Evolutionary conservation across 805 yeast species (phyloP).

Genomic region (Candida krabiensis): DNA sequence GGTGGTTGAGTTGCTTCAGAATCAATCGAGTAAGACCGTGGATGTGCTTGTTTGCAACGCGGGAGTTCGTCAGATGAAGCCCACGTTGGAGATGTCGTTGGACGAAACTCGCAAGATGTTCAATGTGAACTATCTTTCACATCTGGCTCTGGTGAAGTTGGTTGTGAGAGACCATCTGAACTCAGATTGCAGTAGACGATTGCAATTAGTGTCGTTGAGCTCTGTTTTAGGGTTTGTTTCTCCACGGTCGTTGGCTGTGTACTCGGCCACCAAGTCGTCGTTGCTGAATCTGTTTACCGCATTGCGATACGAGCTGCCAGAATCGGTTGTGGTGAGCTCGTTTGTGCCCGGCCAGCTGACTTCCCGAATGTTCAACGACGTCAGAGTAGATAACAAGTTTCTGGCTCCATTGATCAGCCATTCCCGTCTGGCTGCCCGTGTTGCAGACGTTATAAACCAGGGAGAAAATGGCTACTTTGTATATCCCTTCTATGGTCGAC

Average conservation of each 20-base stretch:
- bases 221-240: conserved; percentile 51
- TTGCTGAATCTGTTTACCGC: conserved; percentile 45
- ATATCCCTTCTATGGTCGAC: conserved; percentile 47
- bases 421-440: conserved; percentile 34
- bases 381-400: conserved; percentile 39
- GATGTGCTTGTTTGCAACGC: conserved; percentile 48
- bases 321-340: conserved; percentile 34
- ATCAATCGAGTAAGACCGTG: conserved; percentile 17
- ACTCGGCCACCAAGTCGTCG: conserved; percentile 52
- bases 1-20: conserved; percentile 17
- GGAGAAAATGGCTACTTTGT: conserved; percentile 45
- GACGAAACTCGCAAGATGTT: conserved; percentile 32
- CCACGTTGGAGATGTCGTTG: conserved; percentile 28
- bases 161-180: conserved; percentile 29
- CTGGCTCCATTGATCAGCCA: conserved; percentile 50
- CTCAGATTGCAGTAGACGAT: conserved; percentile 20
- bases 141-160: conserved; percentile 40
- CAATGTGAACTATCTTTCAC: conserved; percentile 44
- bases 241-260: conserved; percentile 46
- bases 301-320: conserved; percentile 39
- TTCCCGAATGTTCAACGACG: conserved; percentile 49
- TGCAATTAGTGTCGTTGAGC: conserved; percentile 43
- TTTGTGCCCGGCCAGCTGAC: conserved; percentile 53
- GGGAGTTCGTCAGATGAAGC: conserved; percentile 41
- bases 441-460: conserved; percentile 32